phyloP scores from a whole-genome alignment of 441 rosid species.

The Erodium trifolium region DNA sequence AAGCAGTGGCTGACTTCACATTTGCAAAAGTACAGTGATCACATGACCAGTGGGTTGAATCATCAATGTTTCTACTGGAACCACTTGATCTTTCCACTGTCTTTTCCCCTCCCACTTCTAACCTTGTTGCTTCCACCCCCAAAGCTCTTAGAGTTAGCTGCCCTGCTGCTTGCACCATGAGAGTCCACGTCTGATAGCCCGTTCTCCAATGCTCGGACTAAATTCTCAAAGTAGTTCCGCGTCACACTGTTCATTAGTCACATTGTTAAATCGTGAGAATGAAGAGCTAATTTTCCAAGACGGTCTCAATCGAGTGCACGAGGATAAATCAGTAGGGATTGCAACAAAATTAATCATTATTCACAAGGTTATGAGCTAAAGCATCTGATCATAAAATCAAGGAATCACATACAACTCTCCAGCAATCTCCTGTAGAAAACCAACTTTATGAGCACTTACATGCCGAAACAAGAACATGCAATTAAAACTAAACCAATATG shows the following conservation, averaged over 20 bases:
- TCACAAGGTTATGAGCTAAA: background rate
- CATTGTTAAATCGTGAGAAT: conserved; percentile 7
- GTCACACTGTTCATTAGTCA: conserved; percentile 45
- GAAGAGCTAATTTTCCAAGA: background rate
- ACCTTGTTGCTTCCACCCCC: conserved; percentile 49
- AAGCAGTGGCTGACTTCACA: conserved; percentile 39
- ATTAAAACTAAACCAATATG: background rate
- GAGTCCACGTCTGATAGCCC: conserved; percentile 64
- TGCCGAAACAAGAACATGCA: background rate
- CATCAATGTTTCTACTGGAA: conserved; percentile 35
- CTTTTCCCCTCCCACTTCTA: conserved; percentile 51
- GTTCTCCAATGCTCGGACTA: conserved; percentile 63
- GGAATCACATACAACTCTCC: background rate
- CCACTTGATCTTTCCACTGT: conserved; percentile 58
- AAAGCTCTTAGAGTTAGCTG: conserved; percentile 52
- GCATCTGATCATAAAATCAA: background rate
- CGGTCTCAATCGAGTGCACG: background rate
- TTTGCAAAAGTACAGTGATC: conserved; percentile 79
- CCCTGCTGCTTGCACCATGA: conserved; percentile 35
- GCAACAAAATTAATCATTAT: background rate
- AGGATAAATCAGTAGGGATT: background rate
- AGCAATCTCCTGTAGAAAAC: background rate
- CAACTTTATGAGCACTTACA: background rate
- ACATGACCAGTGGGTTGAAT: conserved; percentile 75
- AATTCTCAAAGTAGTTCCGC: conserved; percentile 68